These are phyloP conservation scores for Naganishia vishniacii DNA, from an alignment of 768 basidiomycete species.

Conservation along the genomic window DNA sequence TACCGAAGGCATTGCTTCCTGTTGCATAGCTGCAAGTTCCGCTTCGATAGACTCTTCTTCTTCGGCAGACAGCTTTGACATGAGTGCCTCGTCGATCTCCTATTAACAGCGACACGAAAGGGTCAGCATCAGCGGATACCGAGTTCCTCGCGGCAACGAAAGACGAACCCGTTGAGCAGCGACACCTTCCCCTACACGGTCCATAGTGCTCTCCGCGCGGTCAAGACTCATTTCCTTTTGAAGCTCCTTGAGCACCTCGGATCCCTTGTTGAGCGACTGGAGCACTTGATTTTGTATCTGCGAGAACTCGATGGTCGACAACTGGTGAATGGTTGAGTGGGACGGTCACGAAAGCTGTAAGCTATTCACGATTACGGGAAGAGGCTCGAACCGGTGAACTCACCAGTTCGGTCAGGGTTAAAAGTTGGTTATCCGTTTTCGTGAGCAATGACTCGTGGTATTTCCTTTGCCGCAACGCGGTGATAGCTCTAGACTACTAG, in stretches of 20 bases:
- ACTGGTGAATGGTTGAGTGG: constrained; percentile 53
- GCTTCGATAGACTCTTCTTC: constrained; percentile 90
- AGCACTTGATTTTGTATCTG: constrained; percentile 85
- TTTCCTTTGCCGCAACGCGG: constrained; percentile 82
- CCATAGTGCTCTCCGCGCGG: constrained; percentile 86
- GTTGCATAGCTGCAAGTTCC: constrained; percentile 68
- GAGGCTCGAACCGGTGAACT: too few species aligned
- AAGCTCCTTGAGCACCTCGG: constrained; percentile 84
- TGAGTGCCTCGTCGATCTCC: constrained; percentile 87
- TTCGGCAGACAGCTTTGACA: constrained; percentile 71
- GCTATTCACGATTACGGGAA: too few species aligned
- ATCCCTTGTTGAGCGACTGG: constrained; percentile 88
- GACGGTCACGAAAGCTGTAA: not conserved
- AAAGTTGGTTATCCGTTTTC: constrained; percentile 85
- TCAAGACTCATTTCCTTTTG: constrained; percentile 90
- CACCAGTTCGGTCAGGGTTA: constrained; percentile 81
- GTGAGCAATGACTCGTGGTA: constrained; percentile 81
- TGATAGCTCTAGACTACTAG: constrained; percentile 59
- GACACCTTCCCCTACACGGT: constrained; percentile 84
- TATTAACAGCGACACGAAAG: constrained; percentile 44
- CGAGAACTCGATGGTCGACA: constrained; percentile 94
- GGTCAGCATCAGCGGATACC: not conserved
- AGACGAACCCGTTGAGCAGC: constrained; percentile 73
- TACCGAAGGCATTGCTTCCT: constrained; percentile 32
- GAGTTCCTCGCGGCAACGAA: not conserved